Conservation (phyloP, 1,139 yeast genomes). For the Entelexis paramagnoliae region DNA sequence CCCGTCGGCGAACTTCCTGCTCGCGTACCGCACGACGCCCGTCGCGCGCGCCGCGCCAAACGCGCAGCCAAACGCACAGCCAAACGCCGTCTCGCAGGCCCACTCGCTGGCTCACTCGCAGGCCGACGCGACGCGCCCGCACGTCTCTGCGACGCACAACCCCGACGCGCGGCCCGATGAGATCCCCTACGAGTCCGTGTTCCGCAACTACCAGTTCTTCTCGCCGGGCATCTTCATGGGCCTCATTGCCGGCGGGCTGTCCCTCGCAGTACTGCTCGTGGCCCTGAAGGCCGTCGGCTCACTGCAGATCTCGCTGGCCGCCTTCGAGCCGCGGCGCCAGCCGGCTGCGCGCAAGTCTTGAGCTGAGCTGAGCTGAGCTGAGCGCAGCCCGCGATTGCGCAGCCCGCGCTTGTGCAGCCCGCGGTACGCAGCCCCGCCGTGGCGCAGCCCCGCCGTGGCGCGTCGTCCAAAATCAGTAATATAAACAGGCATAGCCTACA, state of each 20-base stretch:
- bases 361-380: too few relatives aligned
- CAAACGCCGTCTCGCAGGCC: neutral
- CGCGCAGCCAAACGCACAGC: neutral
- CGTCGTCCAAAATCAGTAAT: too few relatives aligned
- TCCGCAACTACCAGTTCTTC: slow-evolving; percentile 43
- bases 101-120: neutral
- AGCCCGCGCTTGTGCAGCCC: too few relatives aligned
- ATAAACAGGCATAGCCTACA: too few relatives aligned
- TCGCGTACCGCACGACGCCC: slow-evolving; percentile 27
- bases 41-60: neutral
- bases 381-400: too few relatives aligned
- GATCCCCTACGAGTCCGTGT: slow-evolving; percentile 29
- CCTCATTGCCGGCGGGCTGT: slow-evolving; percentile 45
- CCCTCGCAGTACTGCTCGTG: slow-evolving; percentile 42
- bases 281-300: slow-evolving; percentile 54
- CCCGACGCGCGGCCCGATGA: neutral
- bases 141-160: too few relatives aligned
- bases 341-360: slow-evolving; percentile 34
- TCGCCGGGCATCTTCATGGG: slow-evolving; percentile 64
- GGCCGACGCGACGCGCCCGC: too few relatives aligned
- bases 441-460: too few relatives aligned
- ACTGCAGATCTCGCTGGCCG: slow-evolving; percentile 56
- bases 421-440: too few relatives aligned
- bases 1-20: slow-evolving; percentile 31
- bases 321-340: slow-evolving; percentile 47